phyloP scores from a whole-genome alignment of 495 filamentous ascomycete species.

The Penicillium crystallinum region DNA sequence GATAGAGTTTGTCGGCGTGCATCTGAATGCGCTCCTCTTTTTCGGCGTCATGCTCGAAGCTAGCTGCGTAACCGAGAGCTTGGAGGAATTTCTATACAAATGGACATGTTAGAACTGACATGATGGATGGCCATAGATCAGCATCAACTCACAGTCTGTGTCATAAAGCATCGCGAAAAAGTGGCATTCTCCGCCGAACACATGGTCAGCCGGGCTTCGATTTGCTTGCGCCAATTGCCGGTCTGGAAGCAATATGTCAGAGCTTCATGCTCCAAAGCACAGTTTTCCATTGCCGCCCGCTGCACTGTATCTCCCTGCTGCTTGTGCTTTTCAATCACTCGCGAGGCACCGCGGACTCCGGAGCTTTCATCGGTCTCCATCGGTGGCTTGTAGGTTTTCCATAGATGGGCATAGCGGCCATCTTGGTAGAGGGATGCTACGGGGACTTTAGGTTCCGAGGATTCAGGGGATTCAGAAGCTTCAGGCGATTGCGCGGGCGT shows the following conservation, averaged over 20 bases:
- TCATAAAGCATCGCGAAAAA: slow-evolving; percentile 76
- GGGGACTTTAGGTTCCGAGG: slow-evolving; percentile 48
- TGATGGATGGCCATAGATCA: not conserved
- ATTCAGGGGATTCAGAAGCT: slow-evolving; percentile 10
- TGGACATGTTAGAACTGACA: not conserved
- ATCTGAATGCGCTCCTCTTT: slow-evolving; percentile 90
- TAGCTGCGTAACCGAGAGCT: slow-evolving; percentile 80
- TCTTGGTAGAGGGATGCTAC: slow-evolving; percentile 61
- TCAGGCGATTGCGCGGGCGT: slow-evolving; percentile 17
- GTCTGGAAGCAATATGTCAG: slow-evolving; percentile 69
- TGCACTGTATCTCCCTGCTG: slow-evolving; percentile 72
- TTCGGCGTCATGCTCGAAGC: slow-evolving; percentile 54
- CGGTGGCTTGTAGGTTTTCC: slow-evolving; percentile 78
- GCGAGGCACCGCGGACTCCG: slow-evolving; percentile 52
- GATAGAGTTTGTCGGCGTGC: slow-evolving; percentile 86
- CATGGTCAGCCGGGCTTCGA: slow-evolving; percentile 57
- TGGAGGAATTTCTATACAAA: slow-evolving; percentile 70
- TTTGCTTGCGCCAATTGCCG: slow-evolving; percentile 48
- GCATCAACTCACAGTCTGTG: slow-evolving; percentile 60
- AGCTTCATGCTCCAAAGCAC: slow-evolving; percentile 73
- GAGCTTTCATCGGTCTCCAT: slow-evolving; percentile 53
- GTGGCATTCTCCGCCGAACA: slow-evolving; percentile 64
- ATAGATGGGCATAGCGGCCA: slow-evolving; percentile 89
- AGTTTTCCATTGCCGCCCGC: slow-evolving; percentile 86
- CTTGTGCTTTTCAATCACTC: slow-evolving; percentile 79